These are phyloP conservation scores for Alternaria alternata DNA, from an alignment of 2,329 filamentous ascomycete genomes.

Conservation along the genomic window DNA sequence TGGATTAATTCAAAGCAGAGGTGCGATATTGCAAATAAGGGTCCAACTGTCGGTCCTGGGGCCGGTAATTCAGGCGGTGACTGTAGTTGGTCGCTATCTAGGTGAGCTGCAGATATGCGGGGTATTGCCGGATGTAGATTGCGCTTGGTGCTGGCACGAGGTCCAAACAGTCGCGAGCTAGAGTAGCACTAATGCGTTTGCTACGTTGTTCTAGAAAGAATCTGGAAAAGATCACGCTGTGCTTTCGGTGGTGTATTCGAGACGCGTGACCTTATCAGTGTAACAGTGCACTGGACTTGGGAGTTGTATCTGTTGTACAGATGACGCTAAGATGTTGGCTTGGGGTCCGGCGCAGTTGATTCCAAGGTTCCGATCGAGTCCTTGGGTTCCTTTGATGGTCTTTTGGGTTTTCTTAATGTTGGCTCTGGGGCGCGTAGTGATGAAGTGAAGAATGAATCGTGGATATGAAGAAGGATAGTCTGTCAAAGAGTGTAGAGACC, in stretches of 20 bases:
- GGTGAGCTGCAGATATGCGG: conserved; percentile 41
- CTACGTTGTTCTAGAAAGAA: conserved; percentile 31
- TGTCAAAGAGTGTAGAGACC: conserved; percentile 49
- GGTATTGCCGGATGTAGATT: conserved; percentile 49
- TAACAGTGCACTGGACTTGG: conserved; percentile 33
- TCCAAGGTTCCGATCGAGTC: conserved; percentile 18
- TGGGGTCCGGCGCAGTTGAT: conserved; percentile 17
- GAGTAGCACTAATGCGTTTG: conserved; percentile 27
- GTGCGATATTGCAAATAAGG: conserved; percentile 37
- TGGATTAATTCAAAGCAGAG: conserved; percentile 42
- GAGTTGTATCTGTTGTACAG: conserved; percentile 40
- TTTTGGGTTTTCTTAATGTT: conserved; percentile 28
- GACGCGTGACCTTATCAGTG: conserved; percentile 38
- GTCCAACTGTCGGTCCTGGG: conserved; percentile 36
- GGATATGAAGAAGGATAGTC: conserved; percentile 33
- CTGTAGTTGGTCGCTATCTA: conserved; percentile 37
- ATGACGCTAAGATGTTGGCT: conserved; percentile 25
- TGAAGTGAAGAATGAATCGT: conserved; percentile 26
- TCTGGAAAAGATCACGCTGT: conserved; percentile 34
- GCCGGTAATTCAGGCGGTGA: conserved; percentile 40
- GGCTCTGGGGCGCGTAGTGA: conserved; percentile 41
- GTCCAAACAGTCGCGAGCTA: conserved; percentile 26
- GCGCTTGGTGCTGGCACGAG: conserved; percentile 32
- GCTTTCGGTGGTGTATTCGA: conserved; percentile 30
- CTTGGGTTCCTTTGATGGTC: conserved; percentile 17